These are phyloP conservation scores for Urostyla sp. DNA, from an alignment of 73 alveolate genomes.

Conservation along the genomic window DNA sequence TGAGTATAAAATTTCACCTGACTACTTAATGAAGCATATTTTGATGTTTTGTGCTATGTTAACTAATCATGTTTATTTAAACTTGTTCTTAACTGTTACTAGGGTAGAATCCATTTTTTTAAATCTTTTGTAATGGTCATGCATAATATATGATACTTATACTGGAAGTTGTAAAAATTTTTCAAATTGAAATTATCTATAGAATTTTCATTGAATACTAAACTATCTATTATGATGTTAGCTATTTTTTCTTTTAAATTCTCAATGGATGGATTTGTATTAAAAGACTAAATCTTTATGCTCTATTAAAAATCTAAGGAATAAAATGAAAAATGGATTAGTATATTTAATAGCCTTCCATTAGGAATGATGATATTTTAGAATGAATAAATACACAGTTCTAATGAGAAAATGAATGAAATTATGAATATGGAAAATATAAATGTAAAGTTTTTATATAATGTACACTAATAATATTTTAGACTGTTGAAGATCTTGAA, in stretches of 20 bases:
- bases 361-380: conserved; percentile 17
- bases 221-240: conserved; percentile 31
- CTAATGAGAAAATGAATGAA: conserved; percentile 46
- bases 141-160: too few species aligned
- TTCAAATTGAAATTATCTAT: not conserved
- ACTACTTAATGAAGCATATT: too few species aligned
- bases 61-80: conserved; percentile 38
- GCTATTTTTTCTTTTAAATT: conserved; percentile 31
- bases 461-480: not conserved
- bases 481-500: too few species aligned
- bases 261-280: conserved; percentile 11
- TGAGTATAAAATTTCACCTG: too few species aligned
- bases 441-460: conserved; percentile 23
- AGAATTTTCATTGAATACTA: conserved; percentile 15
- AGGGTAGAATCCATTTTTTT: conserved; percentile 1
- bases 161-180: not conserved
- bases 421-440: conserved; percentile 19
- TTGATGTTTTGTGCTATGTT: conserved; percentile 30
- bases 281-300: not conserved
- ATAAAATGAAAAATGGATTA: conserved; percentile 16
- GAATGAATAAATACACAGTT: not conserved
- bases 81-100: conserved; percentile 26
- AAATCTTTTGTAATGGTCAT: conserved; percentile 31
- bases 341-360: conserved; percentile 35
- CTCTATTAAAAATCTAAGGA: conserved; percentile 4